A percentile compares a stretch with the other conserved stretches of the same genome.
Evolutionary conservation across 371 early-diverging fungal genomes (phyloP).

Genomic region (Dentiscutata heterogama): DNA sequence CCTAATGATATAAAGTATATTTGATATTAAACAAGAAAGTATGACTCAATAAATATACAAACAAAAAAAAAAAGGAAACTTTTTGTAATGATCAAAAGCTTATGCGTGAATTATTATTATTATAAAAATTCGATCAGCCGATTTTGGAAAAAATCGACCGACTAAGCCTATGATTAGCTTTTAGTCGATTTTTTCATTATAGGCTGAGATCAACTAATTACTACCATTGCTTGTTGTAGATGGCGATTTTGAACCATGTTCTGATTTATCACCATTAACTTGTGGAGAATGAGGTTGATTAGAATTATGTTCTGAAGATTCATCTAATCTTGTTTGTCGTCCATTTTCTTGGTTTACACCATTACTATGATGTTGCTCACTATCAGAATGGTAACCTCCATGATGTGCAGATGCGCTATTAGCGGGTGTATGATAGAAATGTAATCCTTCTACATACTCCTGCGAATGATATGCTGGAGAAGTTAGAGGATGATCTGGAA

Average conservation of each 20-base stretch:
- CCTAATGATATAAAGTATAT: too few relatives aligned
- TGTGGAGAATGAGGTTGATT: slow-evolving; percentile 6
- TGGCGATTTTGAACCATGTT: slow-evolving; percentile 12
- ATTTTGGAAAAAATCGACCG: too few relatives aligned
- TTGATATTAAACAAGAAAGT: too few relatives aligned
- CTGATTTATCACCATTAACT: slow-evolving; percentile 24
- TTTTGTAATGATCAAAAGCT: too few relatives aligned
- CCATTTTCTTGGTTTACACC: slow-evolving; percentile 4
- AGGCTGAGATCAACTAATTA: background rate
- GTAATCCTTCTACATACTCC: slow-evolving; percentile 27
- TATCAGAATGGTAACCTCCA: slow-evolving; percentile 42
- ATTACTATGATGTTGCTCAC: slow-evolving; percentile 31
- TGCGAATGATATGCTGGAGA: slow-evolving; percentile 34
- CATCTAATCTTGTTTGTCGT: slow-evolving; percentile 5
- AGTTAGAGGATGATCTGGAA: slow-evolving; percentile 37
- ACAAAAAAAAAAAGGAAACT: too few relatives aligned
- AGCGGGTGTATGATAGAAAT: slow-evolving; percentile 24
- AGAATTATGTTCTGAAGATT: slow-evolving; percentile 4
- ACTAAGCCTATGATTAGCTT: too few relatives aligned
- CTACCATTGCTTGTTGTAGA: slow-evolving; percentile 21
- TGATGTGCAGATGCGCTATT: slow-evolving; percentile 41
- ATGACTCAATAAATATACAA: too few relatives aligned
- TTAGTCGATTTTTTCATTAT: too few relatives aligned
- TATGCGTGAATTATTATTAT: too few relatives aligned
- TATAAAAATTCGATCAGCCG: too few relatives aligned